Evolutionary conservation across 225 moss, liverwort and hornwort species (phyloP).

Genomic region (Takakia lepidozioides): DNA sequence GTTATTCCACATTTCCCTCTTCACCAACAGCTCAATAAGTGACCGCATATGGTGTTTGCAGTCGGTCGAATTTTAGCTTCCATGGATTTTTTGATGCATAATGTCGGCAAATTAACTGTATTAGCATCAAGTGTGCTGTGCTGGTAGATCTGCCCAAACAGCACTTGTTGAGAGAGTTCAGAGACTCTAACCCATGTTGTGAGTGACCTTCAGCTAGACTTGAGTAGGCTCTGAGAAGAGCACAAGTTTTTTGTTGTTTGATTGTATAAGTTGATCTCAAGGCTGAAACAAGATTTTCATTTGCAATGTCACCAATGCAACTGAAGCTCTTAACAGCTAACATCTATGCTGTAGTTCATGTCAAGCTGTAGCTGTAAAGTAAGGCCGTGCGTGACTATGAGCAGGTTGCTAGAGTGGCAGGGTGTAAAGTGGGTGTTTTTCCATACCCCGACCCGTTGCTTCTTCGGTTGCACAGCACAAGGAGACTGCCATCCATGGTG

Average conservation of each 20-base stretch:
- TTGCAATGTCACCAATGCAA: background rate
- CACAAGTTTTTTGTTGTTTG: too few species aligned
- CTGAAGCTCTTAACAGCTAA: background rate
- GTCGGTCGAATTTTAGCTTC: too few species aligned
- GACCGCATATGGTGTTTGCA: background rate
- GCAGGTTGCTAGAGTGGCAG: background rate
- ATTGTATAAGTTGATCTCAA: too few species aligned
- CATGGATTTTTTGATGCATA: too few species aligned
- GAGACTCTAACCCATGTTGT: too few species aligned
- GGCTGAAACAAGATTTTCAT: background rate
- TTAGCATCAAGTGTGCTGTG: too few species aligned
- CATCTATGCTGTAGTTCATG: background rate
- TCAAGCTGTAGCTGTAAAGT: background rate
- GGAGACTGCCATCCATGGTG: background rate
- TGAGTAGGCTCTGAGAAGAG: too few species aligned
- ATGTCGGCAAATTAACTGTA: too few species aligned
- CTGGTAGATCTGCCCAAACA: too few species aligned
- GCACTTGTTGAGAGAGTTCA: too few species aligned
- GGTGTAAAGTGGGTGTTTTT: conserved; percentile 1
- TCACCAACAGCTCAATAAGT: background rate
- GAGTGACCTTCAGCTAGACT: too few species aligned
- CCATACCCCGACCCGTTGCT: background rate
- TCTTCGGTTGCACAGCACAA: background rate
- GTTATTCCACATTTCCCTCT: background rate
- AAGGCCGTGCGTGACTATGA: background rate